These are phyloP conservation scores for Sambucus nigra DNA, from an alignment of 129 eudicot genomes.

Conservation along the genomic window DNA sequence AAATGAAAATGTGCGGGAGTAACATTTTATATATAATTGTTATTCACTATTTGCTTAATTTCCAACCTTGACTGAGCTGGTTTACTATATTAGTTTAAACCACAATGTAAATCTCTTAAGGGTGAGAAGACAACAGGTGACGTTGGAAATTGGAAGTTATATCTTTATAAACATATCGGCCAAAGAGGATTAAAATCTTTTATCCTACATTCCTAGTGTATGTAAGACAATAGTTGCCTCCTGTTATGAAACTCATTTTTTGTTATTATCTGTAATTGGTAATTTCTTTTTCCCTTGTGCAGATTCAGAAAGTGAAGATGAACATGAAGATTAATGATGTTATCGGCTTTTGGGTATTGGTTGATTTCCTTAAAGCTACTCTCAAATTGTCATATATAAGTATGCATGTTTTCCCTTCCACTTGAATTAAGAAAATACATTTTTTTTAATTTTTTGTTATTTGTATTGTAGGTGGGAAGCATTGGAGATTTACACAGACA, in stretches of 20 bases:
- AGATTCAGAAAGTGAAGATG: slow-evolving; percentile 82
- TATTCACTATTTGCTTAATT: too few species aligned
- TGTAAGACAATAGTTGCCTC: background rate
- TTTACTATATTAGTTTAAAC: too few species aligned
- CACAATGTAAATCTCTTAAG: too few species aligned
- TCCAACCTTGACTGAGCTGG: too few species aligned
- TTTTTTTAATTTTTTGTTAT: too few species aligned
- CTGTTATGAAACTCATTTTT: background rate
- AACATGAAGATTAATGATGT: slow-evolving; percentile 70
- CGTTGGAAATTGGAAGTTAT: too few species aligned
- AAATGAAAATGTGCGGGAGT: too few species aligned
- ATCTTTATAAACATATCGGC: too few species aligned
- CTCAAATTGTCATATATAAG: background rate
- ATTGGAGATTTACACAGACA: background rate
- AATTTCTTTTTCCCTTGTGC: slow-evolving; percentile 7
- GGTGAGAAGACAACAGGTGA: too few species aligned
- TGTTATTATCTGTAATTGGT: background rate
- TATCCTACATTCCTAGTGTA: too few species aligned
- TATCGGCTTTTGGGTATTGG: background rate
- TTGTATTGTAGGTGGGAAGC: background rate
- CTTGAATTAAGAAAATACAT: background rate
- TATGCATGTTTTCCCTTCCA: background rate
- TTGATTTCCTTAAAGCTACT: slow-evolving; percentile 3
- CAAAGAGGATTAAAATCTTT: too few species aligned
- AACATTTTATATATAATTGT: too few species aligned